A percentile compares a stretch with the other conserved stretches of the same genome.
Conservation (phyloP, 257 asterid genomes). For the Orobanche coerulescens region DNA sequence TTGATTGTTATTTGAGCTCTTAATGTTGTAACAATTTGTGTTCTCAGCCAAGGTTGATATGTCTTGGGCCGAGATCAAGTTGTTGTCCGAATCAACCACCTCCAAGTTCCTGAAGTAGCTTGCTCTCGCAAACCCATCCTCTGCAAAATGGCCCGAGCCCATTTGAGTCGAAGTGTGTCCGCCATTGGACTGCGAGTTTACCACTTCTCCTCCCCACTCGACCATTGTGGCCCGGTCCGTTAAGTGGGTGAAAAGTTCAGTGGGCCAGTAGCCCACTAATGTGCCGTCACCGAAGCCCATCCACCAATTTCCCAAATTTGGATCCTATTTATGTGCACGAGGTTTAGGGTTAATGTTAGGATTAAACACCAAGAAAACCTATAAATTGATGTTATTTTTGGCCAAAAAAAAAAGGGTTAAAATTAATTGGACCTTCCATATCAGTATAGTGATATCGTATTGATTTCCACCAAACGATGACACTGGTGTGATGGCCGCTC, state of each 20-base stretch:
- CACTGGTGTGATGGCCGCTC: conserved; percentile 84
- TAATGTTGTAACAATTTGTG: conserved; percentile 63
- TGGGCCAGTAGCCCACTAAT: conserved; percentile 89
- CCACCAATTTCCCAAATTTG: conserved; percentile 93
- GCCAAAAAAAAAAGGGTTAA: background rate
- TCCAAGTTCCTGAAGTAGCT: conserved; percentile 78
- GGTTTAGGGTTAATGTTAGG: background rate
- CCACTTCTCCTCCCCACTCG: conserved; percentile 93
- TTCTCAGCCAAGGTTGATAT: conserved; percentile 74
- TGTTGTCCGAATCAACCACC: conserved; percentile 71
- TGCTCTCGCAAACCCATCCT: conserved; percentile 61
- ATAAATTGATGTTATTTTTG: background rate
- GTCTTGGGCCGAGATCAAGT: conserved; percentile 51
- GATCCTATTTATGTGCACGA: conserved; percentile 42
- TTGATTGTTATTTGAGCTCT: conserved; percentile 53
- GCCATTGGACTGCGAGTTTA: conserved; percentile 57
- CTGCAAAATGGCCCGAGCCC: conserved; percentile 86
- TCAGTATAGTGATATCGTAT: conserved; percentile 69
- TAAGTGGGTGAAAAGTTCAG: conserved; percentile 73
- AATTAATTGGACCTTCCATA: conserved; percentile 63
- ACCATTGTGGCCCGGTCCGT: conserved; percentile 88
- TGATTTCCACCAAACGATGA: conserved; percentile 47
- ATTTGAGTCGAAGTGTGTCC: conserved; percentile 76
- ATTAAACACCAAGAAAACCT: background rate
- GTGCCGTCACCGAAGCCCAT: conserved; percentile 83